Conservation (phyloP, 192 early-diverging fungal species). For the Podila clonocystis region DNA sequence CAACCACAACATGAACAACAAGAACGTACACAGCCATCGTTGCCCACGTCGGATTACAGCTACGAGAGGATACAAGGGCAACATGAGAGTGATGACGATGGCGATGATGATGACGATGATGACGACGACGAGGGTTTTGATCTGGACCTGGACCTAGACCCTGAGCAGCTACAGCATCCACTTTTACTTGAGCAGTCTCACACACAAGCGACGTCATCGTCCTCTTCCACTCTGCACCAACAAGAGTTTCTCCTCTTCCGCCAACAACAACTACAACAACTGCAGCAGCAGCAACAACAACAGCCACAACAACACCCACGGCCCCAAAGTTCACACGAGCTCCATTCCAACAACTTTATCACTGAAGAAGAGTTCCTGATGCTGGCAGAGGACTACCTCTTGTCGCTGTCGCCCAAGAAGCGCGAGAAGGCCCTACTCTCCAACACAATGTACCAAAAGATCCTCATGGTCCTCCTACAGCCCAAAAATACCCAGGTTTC, state of each 20-base stretch:
- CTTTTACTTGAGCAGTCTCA: background rate
- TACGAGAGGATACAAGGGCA: background rate
- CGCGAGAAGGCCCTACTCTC: constrained; percentile 57
- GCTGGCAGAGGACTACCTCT: constrained; percentile 50
- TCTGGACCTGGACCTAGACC: background rate
- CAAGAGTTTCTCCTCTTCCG: background rate
- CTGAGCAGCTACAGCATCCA: background rate
- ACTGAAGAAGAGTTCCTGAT: constrained; percentile 49
- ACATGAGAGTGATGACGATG: background rate
- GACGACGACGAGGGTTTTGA: constrained; percentile 8
- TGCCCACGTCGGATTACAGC: background rate
- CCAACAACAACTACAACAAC: background rate
- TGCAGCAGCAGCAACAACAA: background rate
- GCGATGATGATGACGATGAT: constrained; percentile 11
- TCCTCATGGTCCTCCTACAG: constrained; percentile 51
- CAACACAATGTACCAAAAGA: constrained; percentile 51
- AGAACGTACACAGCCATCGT: background rate
- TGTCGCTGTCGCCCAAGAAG: constrained; percentile 56
- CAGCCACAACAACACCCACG: constrained; percentile 11
- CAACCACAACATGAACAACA: constrained; percentile 3
- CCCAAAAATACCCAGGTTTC: constrained; percentile 56
- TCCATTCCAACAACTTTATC: constrained; percentile 46
- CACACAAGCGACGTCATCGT: background rate
- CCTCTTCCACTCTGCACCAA: background rate
- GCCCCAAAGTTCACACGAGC: constrained; percentile 18